Percentiles rank a stretch among this genome's conserved stretches.
Conservation (phyloP, 2,329 filamentous ascomycete genomes). For the Sarocladium brachiariae region DNA sequence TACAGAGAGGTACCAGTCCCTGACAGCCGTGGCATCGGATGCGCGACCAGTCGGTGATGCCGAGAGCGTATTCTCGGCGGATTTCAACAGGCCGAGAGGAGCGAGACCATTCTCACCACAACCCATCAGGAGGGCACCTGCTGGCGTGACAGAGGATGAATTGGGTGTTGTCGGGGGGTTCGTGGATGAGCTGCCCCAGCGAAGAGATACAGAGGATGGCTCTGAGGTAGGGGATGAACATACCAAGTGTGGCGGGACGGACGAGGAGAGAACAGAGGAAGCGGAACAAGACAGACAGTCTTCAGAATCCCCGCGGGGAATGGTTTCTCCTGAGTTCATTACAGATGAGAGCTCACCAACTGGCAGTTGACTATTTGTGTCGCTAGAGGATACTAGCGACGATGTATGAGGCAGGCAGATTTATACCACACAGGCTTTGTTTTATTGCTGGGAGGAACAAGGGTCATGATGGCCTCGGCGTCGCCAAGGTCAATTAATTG, state of each 20-base stretch:
- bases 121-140: slow-evolving; percentile 35
- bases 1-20: slow-evolving; percentile 48
- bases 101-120: slow-evolving; percentile 56
- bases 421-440: not conserved
- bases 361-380: slow-evolving; percentile 7
- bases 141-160: slow-evolving; percentile 34
- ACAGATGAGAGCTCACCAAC: slow-evolving; percentile 23
- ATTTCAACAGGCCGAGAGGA: slow-evolving; percentile 46
- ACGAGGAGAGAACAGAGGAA: slow-evolving; percentile 11
- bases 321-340: slow-evolving; percentile 20
- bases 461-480: not conserved
- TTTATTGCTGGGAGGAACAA: not conserved
- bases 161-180: slow-evolving; percentile 21
- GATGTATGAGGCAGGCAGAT: not conserved
- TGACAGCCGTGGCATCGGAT: slow-evolving; percentile 38
- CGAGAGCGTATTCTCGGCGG: slow-evolving; percentile 46
- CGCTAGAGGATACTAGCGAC: not conserved
- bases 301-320: slow-evolving; percentile 13
- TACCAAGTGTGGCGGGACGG: not conserved
- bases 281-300: slow-evolving; percentile 9
- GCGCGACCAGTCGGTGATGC: slow-evolving; percentile 28
- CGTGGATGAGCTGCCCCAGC: slow-evolving; percentile 1
- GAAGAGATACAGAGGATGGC: slow-evolving; percentile 13
- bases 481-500: not conserved
- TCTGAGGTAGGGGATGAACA: slow-evolving; percentile 9